phyloP scores from a whole-genome alignment of 2,329 filamentous ascomycete genomes.

The Talaromyces islandicus region DNA sequence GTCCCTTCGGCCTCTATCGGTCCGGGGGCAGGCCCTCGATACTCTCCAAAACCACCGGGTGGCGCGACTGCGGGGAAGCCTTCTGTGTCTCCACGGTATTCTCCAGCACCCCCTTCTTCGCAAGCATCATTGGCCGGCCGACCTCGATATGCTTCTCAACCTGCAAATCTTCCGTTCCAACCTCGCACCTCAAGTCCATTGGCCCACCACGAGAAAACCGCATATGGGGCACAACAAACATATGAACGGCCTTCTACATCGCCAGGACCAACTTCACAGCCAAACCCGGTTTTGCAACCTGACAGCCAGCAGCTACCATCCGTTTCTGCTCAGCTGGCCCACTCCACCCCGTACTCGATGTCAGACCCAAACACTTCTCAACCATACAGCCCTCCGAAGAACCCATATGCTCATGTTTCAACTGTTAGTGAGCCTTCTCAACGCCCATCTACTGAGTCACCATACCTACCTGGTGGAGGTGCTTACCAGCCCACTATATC shows the following conservation, averaged over 20 bases:
- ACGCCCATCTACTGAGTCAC: slow-evolving; percentile 13
- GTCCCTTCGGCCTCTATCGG: slow-evolving; percentile 23
- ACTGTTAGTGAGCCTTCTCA: slow-evolving; percentile 28
- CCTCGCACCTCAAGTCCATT: slow-evolving; percentile 61
- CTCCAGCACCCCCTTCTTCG: slow-evolving; percentile 39
- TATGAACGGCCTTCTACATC: slow-evolving; percentile 21
- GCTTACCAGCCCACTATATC: not conserved
- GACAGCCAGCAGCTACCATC: slow-evolving; percentile 4
- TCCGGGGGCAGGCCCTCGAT: slow-evolving; percentile 29
- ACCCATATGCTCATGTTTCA: slow-evolving; percentile 26
- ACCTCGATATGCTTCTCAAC: slow-evolving; percentile 37
- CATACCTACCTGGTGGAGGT: slow-evolving; percentile 2
- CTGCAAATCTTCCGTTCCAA: slow-evolving; percentile 47
- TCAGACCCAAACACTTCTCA: slow-evolving; percentile 16
- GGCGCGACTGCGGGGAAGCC: slow-evolving; percentile 28
- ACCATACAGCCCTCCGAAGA: slow-evolving; percentile 21
- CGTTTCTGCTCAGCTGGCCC: slow-evolving; percentile 2
- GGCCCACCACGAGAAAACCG: slow-evolving; percentile 44
- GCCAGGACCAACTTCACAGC: slow-evolving; percentile 10
- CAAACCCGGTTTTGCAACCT: not conserved
- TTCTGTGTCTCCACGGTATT: slow-evolving; percentile 35
- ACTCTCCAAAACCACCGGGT: slow-evolving; percentile 36
- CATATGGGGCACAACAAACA: slow-evolving; percentile 23
- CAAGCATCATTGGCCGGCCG: slow-evolving; percentile 18
- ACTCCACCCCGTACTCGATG: slow-evolving; percentile 7